A percentile compares a stretch with the other conserved stretches of the same genome.
Conservation (phyloP, 345 rosid genomes). For the Tarenaya hassleriana region DNA sequence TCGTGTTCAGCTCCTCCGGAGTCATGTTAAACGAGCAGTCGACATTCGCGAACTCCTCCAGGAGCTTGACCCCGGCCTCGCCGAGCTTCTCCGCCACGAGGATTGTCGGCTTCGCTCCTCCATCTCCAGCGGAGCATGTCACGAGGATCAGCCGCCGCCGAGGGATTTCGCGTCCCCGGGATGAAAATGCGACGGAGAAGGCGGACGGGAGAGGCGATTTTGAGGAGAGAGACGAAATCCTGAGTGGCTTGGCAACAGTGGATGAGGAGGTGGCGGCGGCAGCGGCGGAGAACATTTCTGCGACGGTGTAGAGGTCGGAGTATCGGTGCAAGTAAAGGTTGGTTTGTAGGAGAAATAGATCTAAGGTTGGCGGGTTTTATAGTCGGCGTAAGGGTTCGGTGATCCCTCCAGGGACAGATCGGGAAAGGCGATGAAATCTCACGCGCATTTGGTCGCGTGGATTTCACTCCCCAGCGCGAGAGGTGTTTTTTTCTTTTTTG, state of each 20-base stretch:
- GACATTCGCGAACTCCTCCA: conserved; percentile 57
- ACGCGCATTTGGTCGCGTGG: too few relatives aligned
- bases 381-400: too few relatives aligned
- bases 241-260: conserved; percentile 32
- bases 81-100: conserved; percentile 88
- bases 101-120: conserved; percentile 61
- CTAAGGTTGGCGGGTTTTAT: too few relatives aligned
- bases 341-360: too few relatives aligned
- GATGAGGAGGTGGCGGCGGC: conserved; percentile 21
- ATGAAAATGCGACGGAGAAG: conserved; percentile 30
- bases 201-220: conserved; percentile 34
- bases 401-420: too few relatives aligned
- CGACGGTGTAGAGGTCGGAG: neutral
- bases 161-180: conserved; percentile 13
- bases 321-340: neutral
- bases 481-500: too few relatives aligned
- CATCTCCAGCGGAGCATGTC: conserved; percentile 33
- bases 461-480: too few relatives aligned
- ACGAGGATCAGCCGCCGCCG: conserved; percentile 25
- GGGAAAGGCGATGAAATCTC: too few relatives aligned
- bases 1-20: conserved; percentile 80
- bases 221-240: conserved; percentile 39
- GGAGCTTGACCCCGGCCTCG: conserved; percentile 55
- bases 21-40: conserved; percentile 77
- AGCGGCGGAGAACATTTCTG: conserved; percentile 27